Conservation (phyloP, 2,329 filamentous ascomycete genomes). For the Microcyclospora tardicrescens region DNA sequence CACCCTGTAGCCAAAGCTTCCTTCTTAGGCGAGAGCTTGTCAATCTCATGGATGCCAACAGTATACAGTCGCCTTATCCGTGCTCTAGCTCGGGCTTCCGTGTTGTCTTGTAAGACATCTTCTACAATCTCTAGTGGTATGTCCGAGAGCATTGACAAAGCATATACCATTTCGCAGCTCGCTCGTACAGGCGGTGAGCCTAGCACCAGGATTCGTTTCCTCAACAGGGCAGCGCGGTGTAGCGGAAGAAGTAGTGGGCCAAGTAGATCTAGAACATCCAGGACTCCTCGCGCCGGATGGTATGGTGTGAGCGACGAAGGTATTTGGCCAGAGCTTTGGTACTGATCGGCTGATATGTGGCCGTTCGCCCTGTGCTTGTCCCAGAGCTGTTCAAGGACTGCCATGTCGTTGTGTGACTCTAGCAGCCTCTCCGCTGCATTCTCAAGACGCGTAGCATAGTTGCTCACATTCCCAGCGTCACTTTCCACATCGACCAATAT, state of each 20-base stretch:
- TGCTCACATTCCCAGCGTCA: conserved; percentile 65
- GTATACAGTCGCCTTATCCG: conserved; percentile 76
- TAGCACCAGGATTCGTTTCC: conserved; percentile 79
- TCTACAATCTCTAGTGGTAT: conserved; percentile 64
- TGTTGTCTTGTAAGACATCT: conserved; percentile 42
- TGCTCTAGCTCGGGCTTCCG: conserved; percentile 36
- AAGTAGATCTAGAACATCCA: conserved; percentile 64
- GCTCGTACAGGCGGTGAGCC: conserved; percentile 74
- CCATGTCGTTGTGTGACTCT: conserved; percentile 48
- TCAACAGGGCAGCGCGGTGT: conserved; percentile 70
- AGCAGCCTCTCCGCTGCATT: conserved; percentile 57
- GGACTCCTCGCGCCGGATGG: conserved; percentile 77
- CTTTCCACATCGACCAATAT: conserved; percentile 78
- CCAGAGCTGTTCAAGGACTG: conserved; percentile 71
- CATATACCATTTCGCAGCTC: conserved; percentile 80
- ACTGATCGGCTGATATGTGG: no score
- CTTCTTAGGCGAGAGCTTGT: conserved; percentile 51
- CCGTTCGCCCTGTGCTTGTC: conserved; percentile 37
- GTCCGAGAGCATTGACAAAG: conserved; percentile 83
- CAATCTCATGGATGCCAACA: conserved; percentile 85
- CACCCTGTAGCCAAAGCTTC: conserved; percentile 46
- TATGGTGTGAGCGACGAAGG: conserved; percentile 5
- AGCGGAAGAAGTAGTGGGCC: conserved; percentile 87
- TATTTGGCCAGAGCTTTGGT: no score
- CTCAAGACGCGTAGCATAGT: conserved; percentile 66